These are phyloP conservation scores for Camellia lanceoleosa DNA, from an alignment of 148 eudicot species.

Conservation along the genomic window DNA sequence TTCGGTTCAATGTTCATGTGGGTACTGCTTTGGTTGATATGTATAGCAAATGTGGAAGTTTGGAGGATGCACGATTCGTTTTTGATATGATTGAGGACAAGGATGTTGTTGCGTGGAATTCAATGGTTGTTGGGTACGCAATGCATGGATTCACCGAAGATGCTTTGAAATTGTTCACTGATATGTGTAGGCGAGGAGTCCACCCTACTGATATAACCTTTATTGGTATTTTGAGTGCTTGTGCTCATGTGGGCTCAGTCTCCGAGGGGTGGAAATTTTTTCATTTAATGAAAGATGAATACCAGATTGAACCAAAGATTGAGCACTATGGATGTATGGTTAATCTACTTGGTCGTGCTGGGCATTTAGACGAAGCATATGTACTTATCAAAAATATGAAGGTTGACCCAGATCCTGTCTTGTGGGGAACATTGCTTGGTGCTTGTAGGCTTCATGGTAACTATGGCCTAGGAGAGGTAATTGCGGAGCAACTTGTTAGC, in stretches of 20 bases:
- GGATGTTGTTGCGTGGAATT: slow-evolving; percentile 79
- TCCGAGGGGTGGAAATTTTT: slow-evolving; percentile 57
- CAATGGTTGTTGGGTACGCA: slow-evolving; percentile 80
- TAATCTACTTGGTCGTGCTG: slow-evolving; percentile 82
- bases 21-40: slow-evolving; percentile 80
- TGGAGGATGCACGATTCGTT: slow-evolving; percentile 63
- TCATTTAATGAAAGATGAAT: slow-evolving; percentile 45
- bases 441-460: slow-evolving; percentile 81
- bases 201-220: slow-evolving; percentile 78
- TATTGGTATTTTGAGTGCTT: slow-evolving; percentile 71
- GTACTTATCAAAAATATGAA: slow-evolving; percentile 51
- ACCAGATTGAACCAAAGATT: slow-evolving; percentile 55
- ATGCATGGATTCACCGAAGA: slow-evolving; percentile 71
- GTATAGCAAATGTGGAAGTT: slow-evolving; percentile 89
- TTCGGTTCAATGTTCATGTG: slow-evolving; percentile 44
- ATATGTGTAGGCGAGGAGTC: slow-evolving; percentile 39
- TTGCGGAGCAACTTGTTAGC: slow-evolving; percentile 48
- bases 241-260: slow-evolving; percentile 79
- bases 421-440: slow-evolving; percentile 79
- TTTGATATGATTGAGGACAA: slow-evolving; percentile 55
- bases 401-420: slow-evolving; percentile 52
- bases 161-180: slow-evolving; percentile 48
- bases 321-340: slow-evolving; percentile 99
- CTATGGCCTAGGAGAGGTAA: slow-evolving; percentile 52
- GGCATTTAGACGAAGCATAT: slow-evolving; percentile 73